Conservation (phyloP, 208 protist species). For the Angomonas deanei region DNA sequence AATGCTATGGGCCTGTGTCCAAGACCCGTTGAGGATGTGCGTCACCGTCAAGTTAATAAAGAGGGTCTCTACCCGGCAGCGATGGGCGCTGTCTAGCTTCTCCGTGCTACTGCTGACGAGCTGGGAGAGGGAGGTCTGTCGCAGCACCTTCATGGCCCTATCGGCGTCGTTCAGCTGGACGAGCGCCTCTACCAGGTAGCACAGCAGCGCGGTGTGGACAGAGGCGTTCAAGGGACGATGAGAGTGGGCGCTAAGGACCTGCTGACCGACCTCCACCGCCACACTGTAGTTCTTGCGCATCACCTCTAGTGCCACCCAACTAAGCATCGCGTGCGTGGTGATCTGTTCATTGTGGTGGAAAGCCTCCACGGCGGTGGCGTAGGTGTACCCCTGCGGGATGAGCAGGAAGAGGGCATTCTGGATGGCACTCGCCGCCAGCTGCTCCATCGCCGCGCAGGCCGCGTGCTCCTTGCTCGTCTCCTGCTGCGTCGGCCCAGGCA, state of each 20-base stretch:
- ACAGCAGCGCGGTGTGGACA: conserved; percentile 70
- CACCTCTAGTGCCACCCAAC: conserved; percentile 74
- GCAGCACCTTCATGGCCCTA: conserved; percentile 62
- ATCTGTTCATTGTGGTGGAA: conserved; percentile 54
- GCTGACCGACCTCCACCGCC: conserved; percentile 55
- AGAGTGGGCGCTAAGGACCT: conserved; percentile 65
- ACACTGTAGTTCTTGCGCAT: conserved; percentile 71
- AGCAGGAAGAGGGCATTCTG: conserved; percentile 83
- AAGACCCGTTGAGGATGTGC: conserved; percentile 76
- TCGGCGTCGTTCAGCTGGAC: conserved; percentile 80
- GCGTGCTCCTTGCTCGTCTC: conserved; percentile 15
- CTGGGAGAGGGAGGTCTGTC: conserved; percentile 53
- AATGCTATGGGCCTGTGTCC: conserved; percentile 74
- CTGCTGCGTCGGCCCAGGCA: conserved; percentile 32
- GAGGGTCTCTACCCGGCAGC: conserved; percentile 76
- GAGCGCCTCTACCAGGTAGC: conserved; percentile 77
- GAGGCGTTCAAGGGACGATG: conserved; percentile 45
- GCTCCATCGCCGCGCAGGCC: conserved; percentile 29
- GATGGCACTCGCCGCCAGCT: conserved; percentile 45
- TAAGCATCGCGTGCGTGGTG: conserved; percentile 70
- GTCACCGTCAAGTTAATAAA: conserved; percentile 80
- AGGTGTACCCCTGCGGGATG: conserved; percentile 49
- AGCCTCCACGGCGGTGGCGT: conserved; percentile 42
- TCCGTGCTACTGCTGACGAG: conserved; percentile 42
- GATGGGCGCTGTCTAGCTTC: conserved; percentile 58